Evolutionary conservation across 2,329 filamentous ascomycete species (phyloP).

Genomic region (Neofusicoccum kwambonambiense): DNA sequence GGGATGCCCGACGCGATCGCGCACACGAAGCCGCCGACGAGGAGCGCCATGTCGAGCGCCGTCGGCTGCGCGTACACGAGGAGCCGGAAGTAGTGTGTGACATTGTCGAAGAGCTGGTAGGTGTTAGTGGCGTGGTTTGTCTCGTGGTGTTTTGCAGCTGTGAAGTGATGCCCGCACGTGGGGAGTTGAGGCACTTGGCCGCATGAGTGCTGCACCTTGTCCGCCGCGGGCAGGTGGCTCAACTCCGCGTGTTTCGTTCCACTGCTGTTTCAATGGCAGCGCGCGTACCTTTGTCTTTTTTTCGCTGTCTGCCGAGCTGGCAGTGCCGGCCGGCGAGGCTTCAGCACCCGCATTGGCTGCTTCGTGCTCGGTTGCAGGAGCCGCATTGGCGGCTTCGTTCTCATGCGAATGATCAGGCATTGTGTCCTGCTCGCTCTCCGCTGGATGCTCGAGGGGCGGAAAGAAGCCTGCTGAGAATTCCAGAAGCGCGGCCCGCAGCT

Average conservation of each 20-base stretch:
- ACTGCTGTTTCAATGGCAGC: not conserved
- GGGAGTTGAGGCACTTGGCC: too few relatives aligned
- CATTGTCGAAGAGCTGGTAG: constrained; percentile 25
- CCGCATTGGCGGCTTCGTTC: not conserved
- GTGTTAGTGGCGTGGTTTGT: not conserved
- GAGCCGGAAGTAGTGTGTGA: constrained; percentile 25
- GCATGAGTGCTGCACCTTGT: too few relatives aligned
- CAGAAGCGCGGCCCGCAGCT: too few relatives aligned
- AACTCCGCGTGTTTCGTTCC: too few relatives aligned
- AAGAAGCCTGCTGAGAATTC: not conserved
- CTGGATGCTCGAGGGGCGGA: not conserved
- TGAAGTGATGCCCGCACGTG: too few relatives aligned
- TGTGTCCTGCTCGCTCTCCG: not conserved
- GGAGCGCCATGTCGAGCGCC: not conserved
- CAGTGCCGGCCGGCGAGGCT: not conserved
- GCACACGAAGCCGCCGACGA: constrained; percentile 39
- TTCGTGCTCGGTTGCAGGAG: not conserved
- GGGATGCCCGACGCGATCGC: constrained; percentile 61
- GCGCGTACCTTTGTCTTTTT: not conserved
- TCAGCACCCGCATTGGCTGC: not conserved
- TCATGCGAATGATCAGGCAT: not conserved
- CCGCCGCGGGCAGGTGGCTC: too few relatives aligned
- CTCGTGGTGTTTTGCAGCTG: too few relatives aligned
- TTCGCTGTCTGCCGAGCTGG: not conserved
- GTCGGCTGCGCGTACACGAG: not conserved